A percentile compares a stretch with the other conserved stretches of the same genome.
Conservation (phyloP, 805 yeast species). For the Teunomyces aglyptinius region DNA sequence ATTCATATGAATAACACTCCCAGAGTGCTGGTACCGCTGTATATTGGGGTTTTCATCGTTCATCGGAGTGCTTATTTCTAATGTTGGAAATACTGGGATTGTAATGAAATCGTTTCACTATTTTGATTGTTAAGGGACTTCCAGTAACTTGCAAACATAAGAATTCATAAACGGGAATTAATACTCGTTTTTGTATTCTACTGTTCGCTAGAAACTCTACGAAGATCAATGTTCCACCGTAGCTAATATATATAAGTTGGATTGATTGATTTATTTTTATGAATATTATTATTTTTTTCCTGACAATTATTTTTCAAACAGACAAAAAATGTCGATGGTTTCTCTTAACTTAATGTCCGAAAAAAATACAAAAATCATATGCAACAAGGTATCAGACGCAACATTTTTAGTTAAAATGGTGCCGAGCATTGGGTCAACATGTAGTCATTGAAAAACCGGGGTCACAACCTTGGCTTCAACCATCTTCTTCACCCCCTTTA, state of each 20-base stretch:
- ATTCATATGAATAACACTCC: background rate
- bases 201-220: background rate
- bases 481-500: background rate
- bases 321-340: conserved; percentile 2
- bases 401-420: background rate
- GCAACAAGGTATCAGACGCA: background rate
- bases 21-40: background rate
- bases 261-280: conserved; percentile 3
- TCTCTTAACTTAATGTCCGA: background rate
- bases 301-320: background rate
- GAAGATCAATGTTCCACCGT: conserved; percentile 4
- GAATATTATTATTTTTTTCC: background rate
- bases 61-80: background rate
- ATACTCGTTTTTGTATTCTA: conserved; percentile 1
- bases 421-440: background rate
- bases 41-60: conserved; percentile 3
- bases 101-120: background rate
- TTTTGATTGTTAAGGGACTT: background rate
- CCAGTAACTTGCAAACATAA: background rate
- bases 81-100: background rate
- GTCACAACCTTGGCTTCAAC: background rate
- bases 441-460: background rate
- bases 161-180: background rate
- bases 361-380: conserved; percentile 1
- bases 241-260: conserved; percentile 2